Conservation (phyloP, 805 yeast species). For the Cyberlindnera amylophila region DNA sequence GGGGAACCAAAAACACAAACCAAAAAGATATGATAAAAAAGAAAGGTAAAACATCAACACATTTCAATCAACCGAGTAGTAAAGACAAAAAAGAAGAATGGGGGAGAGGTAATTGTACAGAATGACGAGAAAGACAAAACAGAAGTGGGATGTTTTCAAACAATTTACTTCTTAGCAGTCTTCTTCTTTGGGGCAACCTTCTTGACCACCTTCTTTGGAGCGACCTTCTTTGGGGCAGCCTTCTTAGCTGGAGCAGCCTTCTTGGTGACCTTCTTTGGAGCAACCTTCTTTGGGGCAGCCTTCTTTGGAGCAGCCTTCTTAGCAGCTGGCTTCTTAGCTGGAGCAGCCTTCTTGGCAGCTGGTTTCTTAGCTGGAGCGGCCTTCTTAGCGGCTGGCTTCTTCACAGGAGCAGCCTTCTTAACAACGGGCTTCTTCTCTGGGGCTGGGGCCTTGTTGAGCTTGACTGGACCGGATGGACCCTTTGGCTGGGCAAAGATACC, state of each 20-base stretch:
- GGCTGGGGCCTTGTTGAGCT: conserved; percentile 37
- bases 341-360: conserved; percentile 29
- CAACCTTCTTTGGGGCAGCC: conserved; percentile 31
- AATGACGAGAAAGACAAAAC: neutral
- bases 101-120: conserved; percentile 5
- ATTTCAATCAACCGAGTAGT: conserved; percentile 3
- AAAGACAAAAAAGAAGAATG: conserved; percentile 1
- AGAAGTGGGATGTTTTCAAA: neutral
- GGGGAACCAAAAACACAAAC: neutral
- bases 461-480: conserved; percentile 86
- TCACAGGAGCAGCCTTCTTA: conserved; percentile 25
- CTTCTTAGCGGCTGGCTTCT: conserved; percentile 30
- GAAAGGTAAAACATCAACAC: conserved; percentile 3
- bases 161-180: conserved; percentile 5
- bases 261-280: too few relatives aligned
- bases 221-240: conserved; percentile 28
- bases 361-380: conserved; percentile 30
- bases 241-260: conserved; percentile 32
- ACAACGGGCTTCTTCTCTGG: conserved; percentile 6
- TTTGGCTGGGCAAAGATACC: conserved; percentile 81
- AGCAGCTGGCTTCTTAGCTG: conserved; percentile 26
- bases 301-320: conserved; percentile 24
- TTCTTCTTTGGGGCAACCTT: conserved; percentile 12
- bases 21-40: conserved; percentile 1
- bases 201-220: conserved; percentile 22